These are phyloP conservation scores for Diutina siamensis DNA, from an alignment of 1,139 yeast species.

Conservation along the genomic window DNA sequence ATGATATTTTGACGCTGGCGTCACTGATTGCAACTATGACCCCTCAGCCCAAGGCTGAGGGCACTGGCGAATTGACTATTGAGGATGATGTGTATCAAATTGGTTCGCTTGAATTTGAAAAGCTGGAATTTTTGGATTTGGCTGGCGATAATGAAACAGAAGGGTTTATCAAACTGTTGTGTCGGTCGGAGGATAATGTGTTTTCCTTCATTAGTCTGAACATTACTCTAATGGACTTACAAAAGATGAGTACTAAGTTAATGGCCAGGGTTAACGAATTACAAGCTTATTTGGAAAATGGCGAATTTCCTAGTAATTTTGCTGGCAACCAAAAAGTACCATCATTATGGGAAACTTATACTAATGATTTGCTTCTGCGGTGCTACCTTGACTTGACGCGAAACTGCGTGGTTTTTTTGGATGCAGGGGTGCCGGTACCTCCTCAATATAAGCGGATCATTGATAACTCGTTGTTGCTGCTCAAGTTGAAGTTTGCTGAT, in stretches of 20 bases:
- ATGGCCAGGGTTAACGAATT: constrained; percentile 24
- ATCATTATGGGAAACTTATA: constrained; percentile 23
- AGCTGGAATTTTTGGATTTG: constrained; percentile 33
- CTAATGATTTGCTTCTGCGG: constrained; percentile 19
- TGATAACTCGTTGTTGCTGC: constrained; percentile 1
- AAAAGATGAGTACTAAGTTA: constrained; percentile 32
- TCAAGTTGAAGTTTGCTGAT: neutral
- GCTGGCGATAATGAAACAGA: constrained; percentile 38
- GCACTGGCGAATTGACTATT: constrained; percentile 9
- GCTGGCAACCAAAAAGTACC: constrained; percentile 9
- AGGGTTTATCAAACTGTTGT: constrained; percentile 39
- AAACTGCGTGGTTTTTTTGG: constrained; percentile 21
- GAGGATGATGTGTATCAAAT: constrained; percentile 33
- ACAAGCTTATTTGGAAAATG: constrained; percentile 22
- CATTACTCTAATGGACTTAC: constrained; percentile 35
- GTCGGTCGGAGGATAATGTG: constrained; percentile 32
- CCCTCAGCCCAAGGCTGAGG: neutral
- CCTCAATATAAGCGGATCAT: neutral
- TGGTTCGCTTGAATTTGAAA: constrained; percentile 46
- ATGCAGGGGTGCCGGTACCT: constrained; percentile 10
- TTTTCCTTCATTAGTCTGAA: constrained; percentile 35
- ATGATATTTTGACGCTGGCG: neutral
- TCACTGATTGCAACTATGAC: neutral
- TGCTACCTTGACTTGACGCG: constrained; percentile 24
- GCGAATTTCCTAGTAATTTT: constrained; percentile 31